Evolutionary conservation across 352 stramenopile species (phyloP), one percentile per base, ranked within the genome.

Genomic region (Elongisporangium undulatum): DNA sequence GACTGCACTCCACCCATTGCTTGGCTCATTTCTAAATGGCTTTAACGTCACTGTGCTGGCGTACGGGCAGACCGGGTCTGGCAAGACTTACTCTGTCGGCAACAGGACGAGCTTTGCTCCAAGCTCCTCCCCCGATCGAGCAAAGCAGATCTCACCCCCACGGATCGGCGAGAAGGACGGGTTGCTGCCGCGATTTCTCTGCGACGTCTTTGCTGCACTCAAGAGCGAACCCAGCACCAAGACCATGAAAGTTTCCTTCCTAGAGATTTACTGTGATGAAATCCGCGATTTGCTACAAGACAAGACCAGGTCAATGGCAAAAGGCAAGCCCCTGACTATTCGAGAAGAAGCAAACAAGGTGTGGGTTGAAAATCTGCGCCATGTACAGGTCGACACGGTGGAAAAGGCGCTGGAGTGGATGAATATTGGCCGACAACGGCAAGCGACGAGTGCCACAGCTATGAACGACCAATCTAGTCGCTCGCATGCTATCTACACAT

Each of bases 241-340:
- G 19, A 73, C 65, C 3, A 69, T 85, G 12, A 58, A 60, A 5
- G 77, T 82, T 12, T 85, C 75, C 7, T 87, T 85, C 52, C 74
- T 98, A 1, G 95, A 98, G 77, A 96, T 98, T 15, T 98, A 98
- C 61, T 90, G 89, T 21, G 92, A 98, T 66, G 89, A 97, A 56
- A 84, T 98, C 39, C 85, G 89, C 58, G 93, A 98, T 65, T 62
- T 98, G 26, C 70, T 98, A 0, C 68, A 90, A 49, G 67, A 79
- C 12, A 58, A 63, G 3, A 26, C 53, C 12, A 16, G n/a, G 4
- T 21, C 23, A 13, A 16, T 51, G 20, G 9, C 19, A 2, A 68
- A 56, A 2, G 49, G 66, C 20, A 72, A 70, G 29, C 61, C 55
- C 8, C 58, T 80, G n/a, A 29, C 45, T 15, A 80, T 76, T 45